These are phyloP conservation scores for Aurifilum marmelostoma DNA, from an alignment of 2,329 filamentous ascomycete genomes.

Conservation along the genomic window DNA sequence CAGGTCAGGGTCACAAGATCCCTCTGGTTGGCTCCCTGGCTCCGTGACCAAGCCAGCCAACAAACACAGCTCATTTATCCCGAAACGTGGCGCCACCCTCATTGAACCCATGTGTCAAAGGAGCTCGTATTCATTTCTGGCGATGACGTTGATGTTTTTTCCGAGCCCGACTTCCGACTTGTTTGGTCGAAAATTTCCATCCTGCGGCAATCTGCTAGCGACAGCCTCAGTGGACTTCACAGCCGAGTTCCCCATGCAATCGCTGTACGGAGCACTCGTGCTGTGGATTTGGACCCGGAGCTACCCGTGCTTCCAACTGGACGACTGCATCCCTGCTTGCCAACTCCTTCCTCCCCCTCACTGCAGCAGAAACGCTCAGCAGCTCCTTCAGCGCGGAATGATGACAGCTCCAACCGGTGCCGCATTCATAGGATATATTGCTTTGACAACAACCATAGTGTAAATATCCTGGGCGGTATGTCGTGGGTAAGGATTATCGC, in stretches of 20 bases:
- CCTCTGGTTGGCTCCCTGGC: constrained; percentile 15
- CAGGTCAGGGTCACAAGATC: neutral
- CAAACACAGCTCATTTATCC: neutral
- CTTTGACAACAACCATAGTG: too few relatives aligned
- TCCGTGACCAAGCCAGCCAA: neutral
- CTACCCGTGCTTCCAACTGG: neutral
- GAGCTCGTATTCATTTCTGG: constrained; percentile 8
- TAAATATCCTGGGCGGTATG: neutral
- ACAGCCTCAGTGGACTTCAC: neutral
- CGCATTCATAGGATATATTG: neutral
- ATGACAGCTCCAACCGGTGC: neutral
- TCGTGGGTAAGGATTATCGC: neutral
- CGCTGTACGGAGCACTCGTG: neutral
- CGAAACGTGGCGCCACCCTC: neutral
- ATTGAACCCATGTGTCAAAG: neutral
- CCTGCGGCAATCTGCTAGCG: neutral
- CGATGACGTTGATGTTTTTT: constrained; percentile 17
- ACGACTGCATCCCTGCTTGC: constrained; percentile 1
- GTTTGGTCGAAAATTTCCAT: neutral
- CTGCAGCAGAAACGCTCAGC: constrained; percentile 2
- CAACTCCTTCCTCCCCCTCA: neutral
- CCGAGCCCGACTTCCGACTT: neutral
- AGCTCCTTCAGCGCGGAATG: neutral
- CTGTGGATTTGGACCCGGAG: neutral
- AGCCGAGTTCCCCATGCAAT: neutral